Conservation (phyloP, 2,329 filamentous ascomycete genomes). For the Claviceps pazoutovae region DNA sequence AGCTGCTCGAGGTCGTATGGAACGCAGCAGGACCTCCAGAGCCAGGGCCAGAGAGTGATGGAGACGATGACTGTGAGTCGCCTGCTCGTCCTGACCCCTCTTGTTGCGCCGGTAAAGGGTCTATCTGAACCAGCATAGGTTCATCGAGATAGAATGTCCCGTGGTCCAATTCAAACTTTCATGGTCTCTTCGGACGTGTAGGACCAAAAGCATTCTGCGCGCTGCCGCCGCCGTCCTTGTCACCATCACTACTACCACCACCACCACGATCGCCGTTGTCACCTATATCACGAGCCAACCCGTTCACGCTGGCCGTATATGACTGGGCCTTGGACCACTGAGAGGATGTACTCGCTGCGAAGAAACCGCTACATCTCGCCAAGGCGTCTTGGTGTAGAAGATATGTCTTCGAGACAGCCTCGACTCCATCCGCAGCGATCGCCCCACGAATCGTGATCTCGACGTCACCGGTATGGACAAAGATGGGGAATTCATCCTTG, state of each 20-base stretch:
- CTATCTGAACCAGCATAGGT: slow-evolving; percentile 78
- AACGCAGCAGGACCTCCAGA: slow-evolving; percentile 17
- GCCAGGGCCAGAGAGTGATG: slow-evolving; percentile 21
- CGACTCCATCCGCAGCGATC: slow-evolving; percentile 31
- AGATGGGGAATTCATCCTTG: slow-evolving; percentile 86
- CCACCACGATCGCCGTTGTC: background rate
- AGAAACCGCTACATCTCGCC: slow-evolving; percentile 84
- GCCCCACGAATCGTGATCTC: slow-evolving; percentile 67
- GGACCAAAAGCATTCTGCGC: background rate
- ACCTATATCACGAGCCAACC: slow-evolving; percentile 30
- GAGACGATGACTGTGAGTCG: slow-evolving; percentile 7
- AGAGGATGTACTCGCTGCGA: slow-evolving; percentile 70
- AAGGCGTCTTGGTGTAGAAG: slow-evolving; percentile 78
- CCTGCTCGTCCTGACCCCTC: background rate
- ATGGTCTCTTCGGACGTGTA: slow-evolving; percentile 38
- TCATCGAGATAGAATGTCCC: slow-evolving; percentile 60
- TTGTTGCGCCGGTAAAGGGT: slow-evolving; percentile 20
- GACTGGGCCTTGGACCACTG: slow-evolving; percentile 45
- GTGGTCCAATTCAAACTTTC: slow-evolving; percentile 80
- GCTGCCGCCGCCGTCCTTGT: too few relatives aligned
- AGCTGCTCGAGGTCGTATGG: too few relatives aligned
- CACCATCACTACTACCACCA: background rate
- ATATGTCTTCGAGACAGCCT: slow-evolving; percentile 58
- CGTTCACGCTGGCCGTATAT: slow-evolving; percentile 20
- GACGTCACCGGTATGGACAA: slow-evolving; percentile 74